Evolutionary conservation across 2,329 filamentous ascomycete genomes (phyloP).

Genomic region (Xylaria sp.): DNA sequence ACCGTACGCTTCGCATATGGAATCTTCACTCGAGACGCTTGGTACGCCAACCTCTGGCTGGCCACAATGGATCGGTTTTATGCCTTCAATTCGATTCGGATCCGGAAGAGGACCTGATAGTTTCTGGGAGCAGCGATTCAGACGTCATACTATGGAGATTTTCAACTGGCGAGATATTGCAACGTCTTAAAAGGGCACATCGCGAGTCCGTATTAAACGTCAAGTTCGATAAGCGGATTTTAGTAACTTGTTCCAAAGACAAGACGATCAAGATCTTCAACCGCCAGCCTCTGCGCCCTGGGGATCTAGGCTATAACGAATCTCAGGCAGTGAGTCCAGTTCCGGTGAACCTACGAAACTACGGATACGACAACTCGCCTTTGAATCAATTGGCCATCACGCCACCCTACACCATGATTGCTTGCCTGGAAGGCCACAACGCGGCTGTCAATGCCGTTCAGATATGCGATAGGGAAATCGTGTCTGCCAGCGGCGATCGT

Average conservation of each 20-base stretch:
- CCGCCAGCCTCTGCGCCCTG: slow-evolving; percentile 71
- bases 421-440: slow-evolving; percentile 81
- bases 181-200: slow-evolving; percentile 81
- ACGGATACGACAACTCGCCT: slow-evolving; percentile 60
- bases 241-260: slow-evolving; percentile 98
- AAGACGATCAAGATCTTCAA: slow-evolving; percentile 98
- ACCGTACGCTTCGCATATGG: slow-evolving; percentile 90
- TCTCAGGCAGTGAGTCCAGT: slow-evolving; percentile 61
- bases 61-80: slow-evolving; percentile 86
- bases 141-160: slow-evolving; percentile 93
- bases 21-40: slow-evolving; percentile 83
- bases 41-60: slow-evolving; percentile 75
- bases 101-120: slow-evolving; percentile 88
- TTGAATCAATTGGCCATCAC: slow-evolving; percentile 62
- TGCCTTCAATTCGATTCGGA: slow-evolving; percentile 95
- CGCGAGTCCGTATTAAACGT: slow-evolving; percentile 92
- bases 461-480: slow-evolving; percentile 84
- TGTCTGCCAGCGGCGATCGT: slow-evolving; percentile 94
- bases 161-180: slow-evolving; percentile 85
- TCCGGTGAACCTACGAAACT: slow-evolving; percentile 61
- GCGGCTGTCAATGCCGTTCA: slow-evolving; percentile 98
- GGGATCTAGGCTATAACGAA: slow-evolving; percentile 66
- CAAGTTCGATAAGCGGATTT: slow-evolving; percentile 87
- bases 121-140: slow-evolving; percentile 93
- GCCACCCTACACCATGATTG: slow-evolving; percentile 79